These are phyloP conservation scores for Diaporthe longicolla DNA, from an alignment of 2,329 filamentous ascomycete genomes.

Conservation along the genomic window DNA sequence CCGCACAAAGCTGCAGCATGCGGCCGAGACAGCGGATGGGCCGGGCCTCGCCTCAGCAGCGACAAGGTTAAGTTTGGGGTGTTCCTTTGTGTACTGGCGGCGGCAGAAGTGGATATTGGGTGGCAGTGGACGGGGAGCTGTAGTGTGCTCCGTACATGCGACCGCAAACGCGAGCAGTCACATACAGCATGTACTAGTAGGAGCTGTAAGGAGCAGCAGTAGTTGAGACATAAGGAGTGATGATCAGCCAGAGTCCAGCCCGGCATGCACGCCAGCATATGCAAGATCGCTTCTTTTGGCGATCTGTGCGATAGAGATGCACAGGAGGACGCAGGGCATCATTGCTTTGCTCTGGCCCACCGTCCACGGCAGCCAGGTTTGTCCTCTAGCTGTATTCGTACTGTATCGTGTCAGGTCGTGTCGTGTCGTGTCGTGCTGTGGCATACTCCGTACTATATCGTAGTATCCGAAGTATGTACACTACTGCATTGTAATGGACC, in stretches of 20 bases:
- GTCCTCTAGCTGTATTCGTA: neutral
- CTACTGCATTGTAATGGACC: neutral
- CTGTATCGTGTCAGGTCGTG: neutral
- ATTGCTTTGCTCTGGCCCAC: neutral
- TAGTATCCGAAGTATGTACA: neutral
- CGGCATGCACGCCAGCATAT: conserved; percentile 32
- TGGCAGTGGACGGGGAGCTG: neutral
- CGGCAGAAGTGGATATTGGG: conserved; percentile 21
- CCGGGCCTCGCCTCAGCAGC: conserved; percentile 25
- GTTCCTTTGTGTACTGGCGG: neutral
- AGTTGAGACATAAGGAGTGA: conserved; percentile 17
- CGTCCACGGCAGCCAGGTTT: neutral
- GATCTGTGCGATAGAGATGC: conserved; percentile 26
- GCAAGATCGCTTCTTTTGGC: conserved; percentile 37
- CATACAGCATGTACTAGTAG: neutral
- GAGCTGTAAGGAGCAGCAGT: neutral
- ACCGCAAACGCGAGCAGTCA: neutral
- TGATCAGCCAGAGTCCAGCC: conserved; percentile 24
- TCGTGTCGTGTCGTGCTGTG: neutral
- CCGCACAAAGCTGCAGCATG: conserved; percentile 31
- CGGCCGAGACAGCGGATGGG: conserved; percentile 41
- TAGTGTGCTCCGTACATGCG: neutral
- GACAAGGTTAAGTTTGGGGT: conserved; percentile 13
- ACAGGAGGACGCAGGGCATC: neutral
- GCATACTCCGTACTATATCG: neutral